These are phyloP conservation scores for Quercus phellos DNA, from an alignment of 331 rosid genomes.

Conservation along the genomic window DNA sequence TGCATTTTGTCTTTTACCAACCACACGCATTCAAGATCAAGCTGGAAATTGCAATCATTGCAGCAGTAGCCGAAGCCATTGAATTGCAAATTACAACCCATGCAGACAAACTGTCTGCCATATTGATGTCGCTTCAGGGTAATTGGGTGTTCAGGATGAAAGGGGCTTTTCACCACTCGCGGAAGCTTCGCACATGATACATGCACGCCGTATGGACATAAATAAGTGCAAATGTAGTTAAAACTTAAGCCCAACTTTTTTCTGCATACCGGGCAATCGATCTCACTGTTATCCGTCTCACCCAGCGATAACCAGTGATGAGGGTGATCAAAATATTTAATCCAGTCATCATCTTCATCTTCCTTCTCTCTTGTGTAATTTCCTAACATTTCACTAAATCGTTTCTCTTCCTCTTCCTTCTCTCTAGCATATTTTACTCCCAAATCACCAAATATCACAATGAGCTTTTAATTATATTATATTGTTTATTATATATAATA, in stretches of 20 bases:
- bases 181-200: neutral
- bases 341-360: too few species aligned
- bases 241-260: fast-evolving
- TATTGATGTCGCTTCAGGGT: neutral
- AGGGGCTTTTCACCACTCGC: fast-evolving
- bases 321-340: too few species aligned
- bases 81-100: fast-evolving
- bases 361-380: too few species aligned
- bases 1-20: fast-evolving
- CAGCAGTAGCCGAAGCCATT: neutral
- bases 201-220: neutral
- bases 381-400: too few species aligned
- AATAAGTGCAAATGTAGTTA: fast-evolving
- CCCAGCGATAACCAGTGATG: too few species aligned
- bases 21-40: fast-evolving
- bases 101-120: too few species aligned
- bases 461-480: too few species aligned
- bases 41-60: neutral
- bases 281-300: fast-evolving
- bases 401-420: too few species aligned
- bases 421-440: too few species aligned
- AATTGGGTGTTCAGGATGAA: neutral
- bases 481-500: too few species aligned
- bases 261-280: too few species aligned
- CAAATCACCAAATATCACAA: too few species aligned